Evolutionary conservation across 148 eudicot species (phyloP), one percentile per base, ranked within the genome.

Genomic region (Chenopodium suecicum): DNA sequence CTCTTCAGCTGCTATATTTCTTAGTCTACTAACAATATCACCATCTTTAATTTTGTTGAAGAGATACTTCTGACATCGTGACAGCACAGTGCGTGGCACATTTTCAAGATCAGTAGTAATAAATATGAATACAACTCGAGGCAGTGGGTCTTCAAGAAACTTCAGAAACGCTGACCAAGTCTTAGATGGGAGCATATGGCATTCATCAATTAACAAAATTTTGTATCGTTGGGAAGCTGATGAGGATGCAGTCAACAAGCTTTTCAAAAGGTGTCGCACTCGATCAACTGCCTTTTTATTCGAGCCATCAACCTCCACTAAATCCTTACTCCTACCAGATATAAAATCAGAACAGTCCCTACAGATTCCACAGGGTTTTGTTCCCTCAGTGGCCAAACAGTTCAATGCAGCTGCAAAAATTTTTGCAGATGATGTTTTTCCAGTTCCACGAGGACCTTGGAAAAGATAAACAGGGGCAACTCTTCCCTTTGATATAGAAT

Each of bases 401-500:
- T 92, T 96, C 85, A 96, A 89, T 70, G 98, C 97, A 83, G 97
- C 89, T 46, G 95, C 89, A 84, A 96, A 94, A 69, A 96, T 90
- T 79, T 88, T 88, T 17, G 99, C 97, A 19, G 95, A 83, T 41
- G 97, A 92, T 70, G 98, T 92, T 84, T 96, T 96, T 48, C 99
- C 99, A 23, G 98, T 94, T n/a, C 99, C 99, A 86, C 99, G 99
- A 34, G 98, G 98, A 85, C 99, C 99, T 85, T 96, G 98, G 83
- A 96, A 94, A 37, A 96, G 91, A 90, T 94, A 92, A 75, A 92
- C 87, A 16, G 97, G 93, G 23, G 97, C 97, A 85, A 92, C 85
- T 88, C 95, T 86, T 77, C 90, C 90, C 83, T 90, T 90, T 62
- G 90, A 84, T 80, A 96, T 76, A 25, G 95, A 90, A 84, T 92